A percentile compares a stretch with the other conserved stretches of the same genome.
These are phyloP conservation scores for Ambrosia hybrid DNA, from an alignment of 140 eudicot species.

Conservation along the genomic window DNA sequence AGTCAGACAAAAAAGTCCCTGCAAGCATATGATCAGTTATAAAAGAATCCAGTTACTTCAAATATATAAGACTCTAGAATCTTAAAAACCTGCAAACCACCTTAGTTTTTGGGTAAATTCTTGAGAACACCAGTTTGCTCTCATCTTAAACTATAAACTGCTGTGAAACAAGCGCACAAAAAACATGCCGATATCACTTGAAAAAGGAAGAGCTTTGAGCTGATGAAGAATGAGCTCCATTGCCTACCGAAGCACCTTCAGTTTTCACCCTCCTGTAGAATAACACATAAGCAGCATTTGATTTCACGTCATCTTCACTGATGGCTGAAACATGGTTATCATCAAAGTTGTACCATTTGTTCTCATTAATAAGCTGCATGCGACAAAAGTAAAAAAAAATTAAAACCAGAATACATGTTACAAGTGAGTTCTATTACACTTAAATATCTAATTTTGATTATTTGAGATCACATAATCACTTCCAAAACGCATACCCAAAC, in stretches of 20 bases:
- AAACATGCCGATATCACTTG: neutral
- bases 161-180: slow-evolving; percentile 14
- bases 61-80: slow-evolving; percentile 4
- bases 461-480: no score
- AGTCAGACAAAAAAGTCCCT: slow-evolving; percentile 15
- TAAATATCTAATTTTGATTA: slow-evolving; percentile 1
- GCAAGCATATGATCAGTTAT: neutral
- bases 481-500: no score
- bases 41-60: neutral
- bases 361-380: slow-evolving; percentile 74
- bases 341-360: slow-evolving; percentile 89
- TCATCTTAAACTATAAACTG: slow-evolving; percentile 17
- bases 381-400: slow-evolving; percentile 10
- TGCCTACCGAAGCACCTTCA: slow-evolving; percentile 37
- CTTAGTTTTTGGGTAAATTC: slow-evolving; percentile 16
- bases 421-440: slow-evolving; percentile 4
- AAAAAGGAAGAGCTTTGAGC: slow-evolving; percentile 17
- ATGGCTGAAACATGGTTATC: slow-evolving; percentile 65
- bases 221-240: slow-evolving; percentile 40
- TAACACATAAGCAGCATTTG: slow-evolving; percentile 81
- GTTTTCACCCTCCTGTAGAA: slow-evolving; percentile 69
- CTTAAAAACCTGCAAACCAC: slow-evolving; percentile 2
- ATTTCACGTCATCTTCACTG: slow-evolving; percentile 68
- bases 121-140: slow-evolving; percentile 17
- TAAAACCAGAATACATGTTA: neutral